Percentiles rank a stretch among this genome's conserved stretches.
Evolutionary conservation across 1,284 basidiomycete genomes (phyloP).

Genomic region (Tylopilus sp.): DNA sequence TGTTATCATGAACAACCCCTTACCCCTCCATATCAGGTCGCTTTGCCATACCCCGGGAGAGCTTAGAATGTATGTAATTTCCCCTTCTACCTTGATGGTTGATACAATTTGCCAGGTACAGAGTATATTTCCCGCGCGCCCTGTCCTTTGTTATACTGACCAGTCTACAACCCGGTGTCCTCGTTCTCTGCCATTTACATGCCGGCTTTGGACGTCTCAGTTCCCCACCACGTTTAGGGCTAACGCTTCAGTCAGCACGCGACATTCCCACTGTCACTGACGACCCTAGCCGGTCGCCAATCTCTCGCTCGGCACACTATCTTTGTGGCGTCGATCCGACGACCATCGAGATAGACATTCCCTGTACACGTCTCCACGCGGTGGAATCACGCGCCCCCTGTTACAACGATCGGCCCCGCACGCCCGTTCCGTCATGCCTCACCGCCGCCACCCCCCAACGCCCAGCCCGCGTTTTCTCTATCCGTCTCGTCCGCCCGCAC

Average conservation of each 20-base stretch:
- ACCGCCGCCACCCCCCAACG: too few species aligned
- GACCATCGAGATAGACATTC: too few species aligned
- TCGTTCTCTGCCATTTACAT: neutral
- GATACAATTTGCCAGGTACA: conserved; percentile 1
- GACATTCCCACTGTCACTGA: neutral
- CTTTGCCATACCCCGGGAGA: neutral
- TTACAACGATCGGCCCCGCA: too few species aligned
- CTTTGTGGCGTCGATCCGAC: too few species aligned
- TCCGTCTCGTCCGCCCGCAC: too few species aligned
- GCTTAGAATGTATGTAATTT: neutral
- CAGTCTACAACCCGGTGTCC: neutral
- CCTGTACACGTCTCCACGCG: too few species aligned
- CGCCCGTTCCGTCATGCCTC: too few species aligned
- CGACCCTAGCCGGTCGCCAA: too few species aligned
- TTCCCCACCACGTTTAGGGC: neutral
- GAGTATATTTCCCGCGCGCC: neutral
- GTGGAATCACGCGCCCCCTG: too few species aligned
- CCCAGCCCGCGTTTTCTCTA: too few species aligned
- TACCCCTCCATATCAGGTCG: neutral
- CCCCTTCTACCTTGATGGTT: too few species aligned
- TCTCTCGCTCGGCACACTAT: neutral
- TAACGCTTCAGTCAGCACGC: neutral
- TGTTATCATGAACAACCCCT: neutral
- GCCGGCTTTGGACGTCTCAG: neutral
- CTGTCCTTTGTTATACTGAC: neutral